A percentile compares a stretch with the other conserved stretches of the same genome.
These are phyloP conservation scores for Pseudocercospora vitis DNA, from an alignment of 2,329 filamentous ascomycete genomes.

Conservation along the genomic window DNA sequence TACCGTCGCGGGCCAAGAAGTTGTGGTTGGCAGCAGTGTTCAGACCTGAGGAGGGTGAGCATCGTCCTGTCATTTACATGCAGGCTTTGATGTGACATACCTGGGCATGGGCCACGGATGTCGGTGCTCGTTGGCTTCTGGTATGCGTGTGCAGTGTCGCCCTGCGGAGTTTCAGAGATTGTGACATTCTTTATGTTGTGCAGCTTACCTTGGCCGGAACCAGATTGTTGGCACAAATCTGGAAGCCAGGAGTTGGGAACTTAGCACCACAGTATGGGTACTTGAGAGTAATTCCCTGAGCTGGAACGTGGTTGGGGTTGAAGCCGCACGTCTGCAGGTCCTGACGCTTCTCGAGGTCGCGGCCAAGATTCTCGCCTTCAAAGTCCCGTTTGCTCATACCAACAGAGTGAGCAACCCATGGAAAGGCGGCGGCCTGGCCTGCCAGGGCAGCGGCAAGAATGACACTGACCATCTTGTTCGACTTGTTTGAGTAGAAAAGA, in stretches of 20 bases:
- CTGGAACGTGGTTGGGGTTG: slow-evolving; percentile 43
- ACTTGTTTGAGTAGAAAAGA: not conserved
- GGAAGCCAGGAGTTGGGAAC: slow-evolving; percentile 43
- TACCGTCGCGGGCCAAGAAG: slow-evolving; percentile 47
- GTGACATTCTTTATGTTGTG: too few relatives aligned
- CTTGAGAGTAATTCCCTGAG: slow-evolving; percentile 37
- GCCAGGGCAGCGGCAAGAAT: slow-evolving; percentile 28
- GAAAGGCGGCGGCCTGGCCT: slow-evolving; percentile 39
- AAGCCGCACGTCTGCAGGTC: slow-evolving; percentile 38
- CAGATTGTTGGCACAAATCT: slow-evolving; percentile 41
- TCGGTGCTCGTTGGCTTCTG: slow-evolving; percentile 40
- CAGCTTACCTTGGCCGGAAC: slow-evolving; percentile 40
- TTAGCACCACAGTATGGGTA: slow-evolving; percentile 43
- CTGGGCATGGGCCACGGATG: slow-evolving; percentile 41
- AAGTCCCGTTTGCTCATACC: slow-evolving; percentile 19
- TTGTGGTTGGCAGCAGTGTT: slow-evolving; percentile 49
- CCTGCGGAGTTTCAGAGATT: slow-evolving; percentile 31
- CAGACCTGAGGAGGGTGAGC: too few relatives aligned
- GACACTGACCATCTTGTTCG: slow-evolving; percentile 11
- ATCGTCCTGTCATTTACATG: slow-evolving; percentile 33
- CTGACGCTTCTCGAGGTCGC: slow-evolving; percentile 25
- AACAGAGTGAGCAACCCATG: slow-evolving; percentile 40
- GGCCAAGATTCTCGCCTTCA: slow-evolving; percentile 40
- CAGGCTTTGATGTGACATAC: not conserved
- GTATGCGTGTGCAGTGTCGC: slow-evolving; percentile 43